Conservation (phyloP, 345 rosid species). For the Lenwebbia sp. region DNA sequence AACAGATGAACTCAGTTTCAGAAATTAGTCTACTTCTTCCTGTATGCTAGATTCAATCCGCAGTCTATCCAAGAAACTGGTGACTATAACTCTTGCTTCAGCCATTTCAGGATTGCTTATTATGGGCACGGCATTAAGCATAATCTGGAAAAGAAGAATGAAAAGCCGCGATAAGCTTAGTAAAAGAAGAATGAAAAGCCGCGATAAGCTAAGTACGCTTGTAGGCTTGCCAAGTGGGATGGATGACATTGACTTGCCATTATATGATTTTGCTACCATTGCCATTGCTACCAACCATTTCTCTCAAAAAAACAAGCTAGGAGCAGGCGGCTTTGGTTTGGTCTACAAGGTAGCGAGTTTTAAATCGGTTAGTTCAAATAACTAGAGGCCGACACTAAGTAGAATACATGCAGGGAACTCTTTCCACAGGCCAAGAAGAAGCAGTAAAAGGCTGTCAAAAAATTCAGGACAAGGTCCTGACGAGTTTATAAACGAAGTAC, state of each 20-base stretch:
- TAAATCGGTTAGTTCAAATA: neutral
- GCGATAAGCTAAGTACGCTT: neutral
- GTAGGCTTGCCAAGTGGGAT: neutral
- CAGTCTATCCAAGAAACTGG: neutral
- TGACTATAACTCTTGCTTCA: neutral
- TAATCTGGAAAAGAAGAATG: no score
- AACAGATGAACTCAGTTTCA: neutral
- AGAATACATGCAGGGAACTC: neutral
- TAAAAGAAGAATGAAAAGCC: neutral
- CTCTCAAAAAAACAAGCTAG: neutral
- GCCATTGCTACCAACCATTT: neutral
- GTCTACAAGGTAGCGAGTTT: neutral
- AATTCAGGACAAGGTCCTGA: neutral
- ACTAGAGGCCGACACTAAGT: neutral
- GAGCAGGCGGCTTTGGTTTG: neutral
- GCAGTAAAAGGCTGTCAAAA: neutral
- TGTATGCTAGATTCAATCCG: neutral
- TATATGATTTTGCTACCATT: no score
- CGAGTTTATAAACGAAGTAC: neutral
- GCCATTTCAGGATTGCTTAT: neutral
- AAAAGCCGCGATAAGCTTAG: no score
- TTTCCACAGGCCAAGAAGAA: neutral
- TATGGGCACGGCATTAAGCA: neutral
- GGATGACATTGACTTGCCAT: neutral
- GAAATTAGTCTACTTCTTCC: neutral